phyloP scores from a whole-genome alignment of 2,329 filamentous ascomycete species.

The Talaromyces islandicus region DNA sequence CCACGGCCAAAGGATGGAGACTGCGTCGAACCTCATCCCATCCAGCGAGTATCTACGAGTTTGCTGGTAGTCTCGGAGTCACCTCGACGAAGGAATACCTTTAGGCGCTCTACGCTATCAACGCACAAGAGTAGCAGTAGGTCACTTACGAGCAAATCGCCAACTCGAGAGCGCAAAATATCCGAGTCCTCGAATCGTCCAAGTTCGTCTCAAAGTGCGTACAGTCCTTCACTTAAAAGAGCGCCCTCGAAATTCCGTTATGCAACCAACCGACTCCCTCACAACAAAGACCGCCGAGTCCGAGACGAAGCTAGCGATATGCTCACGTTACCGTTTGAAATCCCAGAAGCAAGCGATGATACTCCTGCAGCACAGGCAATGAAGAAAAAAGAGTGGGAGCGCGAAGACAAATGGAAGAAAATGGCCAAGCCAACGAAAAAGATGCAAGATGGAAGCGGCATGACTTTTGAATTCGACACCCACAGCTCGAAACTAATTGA shows the following conservation, averaged over 20 bases:
- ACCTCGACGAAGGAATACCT: slow-evolving; percentile 48
- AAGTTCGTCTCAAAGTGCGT: slow-evolving; percentile 42
- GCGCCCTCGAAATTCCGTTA: slow-evolving; percentile 44
- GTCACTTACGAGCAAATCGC: slow-evolving; percentile 38
- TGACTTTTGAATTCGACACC: slow-evolving; percentile 72
- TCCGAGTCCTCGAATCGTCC: slow-evolving; percentile 42
- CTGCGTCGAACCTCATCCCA: slow-evolving; percentile 30
- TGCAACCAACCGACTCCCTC: slow-evolving; percentile 47
- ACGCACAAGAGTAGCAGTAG: slow-evolving; percentile 38
- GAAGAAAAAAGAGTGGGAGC: slow-evolving; percentile 54
- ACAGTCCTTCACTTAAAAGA: slow-evolving; percentile 34
- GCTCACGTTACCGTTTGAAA: slow-evolving; percentile 54
- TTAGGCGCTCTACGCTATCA: slow-evolving; percentile 44
- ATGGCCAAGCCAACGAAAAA: slow-evolving; percentile 52
- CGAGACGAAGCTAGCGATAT: slow-evolving; percentile 59
- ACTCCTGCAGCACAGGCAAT: slow-evolving; percentile 42
- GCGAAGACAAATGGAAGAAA: slow-evolving; percentile 62
- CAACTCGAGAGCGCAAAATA: slow-evolving; percentile 27
- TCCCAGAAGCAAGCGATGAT: slow-evolving; percentile 44
- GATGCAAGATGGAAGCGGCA: slow-evolving; percentile 50
- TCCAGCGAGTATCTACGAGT: slow-evolving; percentile 56
- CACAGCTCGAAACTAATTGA: slow-evolving; percentile 79
- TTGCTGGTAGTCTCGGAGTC: slow-evolving; percentile 52
- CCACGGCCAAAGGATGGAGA: slow-evolving; percentile 20
- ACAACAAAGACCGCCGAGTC: slow-evolving; percentile 48